Evolutionary conservation across 257 asterid genomes (phyloP), one percentile per base, ranked within the genome.

Genomic region (Plantago elongata): DNA sequence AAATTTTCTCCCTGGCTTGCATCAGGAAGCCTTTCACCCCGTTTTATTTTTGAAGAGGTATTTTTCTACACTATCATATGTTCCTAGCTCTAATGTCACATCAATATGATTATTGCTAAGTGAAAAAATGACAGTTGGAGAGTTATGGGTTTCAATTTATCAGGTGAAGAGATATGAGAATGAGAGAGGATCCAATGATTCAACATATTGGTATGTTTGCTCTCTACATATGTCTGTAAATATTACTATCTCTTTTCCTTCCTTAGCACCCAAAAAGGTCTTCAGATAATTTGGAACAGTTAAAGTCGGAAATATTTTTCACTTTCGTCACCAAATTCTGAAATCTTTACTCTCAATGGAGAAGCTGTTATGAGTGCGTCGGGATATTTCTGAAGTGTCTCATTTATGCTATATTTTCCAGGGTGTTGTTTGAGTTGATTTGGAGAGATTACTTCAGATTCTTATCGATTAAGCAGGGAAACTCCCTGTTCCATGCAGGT

Each of bases 381-480:
- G 9, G 40, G 13, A 11, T 22, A 54, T 29, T 29, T 27, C 44
- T 30, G 9, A 1, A 13, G 45, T 13, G 14, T 38, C 22, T 27
- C 15, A 29, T 10, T 58, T 13, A 43, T 50, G 7, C 11, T 9
- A 40, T 58, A 8, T 58, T 55, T 61, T 68, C 40, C 87, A 92
- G 99, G 97, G 93, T 92, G 67, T 77, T 92, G 77, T 92, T 92
- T 68, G 99, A 92, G 70, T 79, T 92, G 77, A 78, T 89, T 63
- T 92, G 99, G 99, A 92, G 97, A 77, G 99, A 92, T 78, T 92
- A 92, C 84, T 92, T 92, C 78, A 75, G 86, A 63, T 92, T 89
- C 74, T 83, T 92, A 27, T 89, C 99, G 12, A 81, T 89, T 75
- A 89, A 86, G 79, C 81, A 63, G 65, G 95, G 88, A 47, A 86